Percentiles rank a stretch among this genome's conserved stretches.
phyloP scores from a whole-genome alignment of 371 early-diverging fungal genomes.

The Dichotomocladium elegans region DNA sequence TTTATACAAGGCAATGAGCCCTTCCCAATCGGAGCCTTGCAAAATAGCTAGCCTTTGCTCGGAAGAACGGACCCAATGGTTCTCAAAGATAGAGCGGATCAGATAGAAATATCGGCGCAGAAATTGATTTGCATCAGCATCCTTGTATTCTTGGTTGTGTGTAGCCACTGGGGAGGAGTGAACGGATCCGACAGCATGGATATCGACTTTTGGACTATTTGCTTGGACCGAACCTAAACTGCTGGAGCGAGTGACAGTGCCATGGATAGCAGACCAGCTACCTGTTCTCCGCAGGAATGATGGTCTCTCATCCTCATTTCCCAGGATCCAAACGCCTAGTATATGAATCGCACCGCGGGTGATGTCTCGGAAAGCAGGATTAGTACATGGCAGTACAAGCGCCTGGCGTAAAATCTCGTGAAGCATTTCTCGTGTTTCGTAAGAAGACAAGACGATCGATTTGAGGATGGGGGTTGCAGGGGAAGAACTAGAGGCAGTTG shows the following conservation, averaged over 20 bases:
- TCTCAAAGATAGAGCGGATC: constrained; percentile 51
- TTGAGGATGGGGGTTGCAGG: constrained; percentile 67
- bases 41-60: not conserved
- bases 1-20: constrained; percentile 47
- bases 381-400: constrained; percentile 54
- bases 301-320: constrained; percentile 66
- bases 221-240: constrained; percentile 29
- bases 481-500: constrained; percentile 42
- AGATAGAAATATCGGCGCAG: constrained; percentile 56
- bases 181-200: not conserved
- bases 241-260: constrained; percentile 29
- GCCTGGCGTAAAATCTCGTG: constrained; percentile 77
- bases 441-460: constrained; percentile 61
- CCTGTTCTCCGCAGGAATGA: constrained; percentile 52
- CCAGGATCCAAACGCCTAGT: constrained; percentile 69
- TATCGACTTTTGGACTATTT: not conserved
- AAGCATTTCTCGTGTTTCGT: constrained; percentile 68
- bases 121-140: constrained; percentile 52
- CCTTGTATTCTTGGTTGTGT: constrained; percentile 18
- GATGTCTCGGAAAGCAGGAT: constrained; percentile 58
- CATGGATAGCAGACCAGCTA: constrained; percentile 20
- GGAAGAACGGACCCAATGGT: constrained; percentile 19
- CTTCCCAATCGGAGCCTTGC: constrained; percentile 46
- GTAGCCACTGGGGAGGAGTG: constrained; percentile 10
- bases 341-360: constrained; percentile 68